phyloP scores from a whole-genome alignment of 2,329 filamentous ascomycete genomes.

The Colletotrichum sp. region DNA sequence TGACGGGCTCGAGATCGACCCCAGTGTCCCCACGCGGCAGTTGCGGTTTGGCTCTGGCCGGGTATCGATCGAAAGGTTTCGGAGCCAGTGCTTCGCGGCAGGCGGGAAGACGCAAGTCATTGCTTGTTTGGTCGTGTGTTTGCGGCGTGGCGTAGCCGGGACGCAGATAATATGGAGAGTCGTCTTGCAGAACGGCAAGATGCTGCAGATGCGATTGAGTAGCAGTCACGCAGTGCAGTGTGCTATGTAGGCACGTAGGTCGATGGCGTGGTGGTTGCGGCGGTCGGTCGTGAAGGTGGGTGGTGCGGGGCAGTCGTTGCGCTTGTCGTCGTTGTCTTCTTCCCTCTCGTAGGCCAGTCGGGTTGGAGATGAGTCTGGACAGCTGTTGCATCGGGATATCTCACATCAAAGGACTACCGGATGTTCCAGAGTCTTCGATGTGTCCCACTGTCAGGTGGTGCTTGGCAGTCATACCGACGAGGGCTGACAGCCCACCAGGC shows the following conservation, averaged over 20 bases:
- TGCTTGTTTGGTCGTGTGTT: constrained; percentile 1
- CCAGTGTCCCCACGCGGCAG: constrained; percentile 10
- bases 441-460: constrained; percentile 2
- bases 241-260: background rate
- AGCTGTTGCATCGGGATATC: background rate
- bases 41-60: background rate
- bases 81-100: background rate
- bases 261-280: background rate
- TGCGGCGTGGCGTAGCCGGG: background rate
- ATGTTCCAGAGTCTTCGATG: background rate
- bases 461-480: background rate
- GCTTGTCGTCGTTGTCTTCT: background rate
- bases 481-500: background rate
- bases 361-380: background rate
- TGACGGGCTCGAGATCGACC: constrained; percentile 8
- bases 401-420: background rate
- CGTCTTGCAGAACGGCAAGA: background rate
- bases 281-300: background rate
- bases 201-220: background rate
- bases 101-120: constrained; percentile 10
- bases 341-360: background rate
- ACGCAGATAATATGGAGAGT: background rate
- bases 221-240: background rate
- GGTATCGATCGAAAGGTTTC: background rate
- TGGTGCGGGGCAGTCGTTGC: background rate